Conservation (phyloP, 805 yeast species). For the Babjeviella inositovora region DNA sequence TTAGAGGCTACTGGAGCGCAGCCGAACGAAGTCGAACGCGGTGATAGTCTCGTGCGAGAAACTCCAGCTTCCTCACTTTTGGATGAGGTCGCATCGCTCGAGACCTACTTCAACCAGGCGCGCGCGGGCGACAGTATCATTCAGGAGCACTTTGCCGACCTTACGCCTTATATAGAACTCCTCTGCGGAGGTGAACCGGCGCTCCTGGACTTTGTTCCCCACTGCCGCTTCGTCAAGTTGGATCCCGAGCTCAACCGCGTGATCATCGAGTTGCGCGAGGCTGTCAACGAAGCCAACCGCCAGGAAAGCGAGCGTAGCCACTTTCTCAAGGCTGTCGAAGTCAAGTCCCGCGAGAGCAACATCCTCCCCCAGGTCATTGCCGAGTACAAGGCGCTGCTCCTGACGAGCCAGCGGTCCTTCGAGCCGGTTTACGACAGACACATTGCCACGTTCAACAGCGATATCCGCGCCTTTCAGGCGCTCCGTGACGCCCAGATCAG, state of each 20-base stretch:
- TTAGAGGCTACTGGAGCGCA: too few relatives aligned
- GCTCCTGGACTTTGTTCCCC: constrained; percentile 19
- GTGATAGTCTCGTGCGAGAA: constrained; percentile 34
- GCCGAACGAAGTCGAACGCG: constrained; percentile 35
- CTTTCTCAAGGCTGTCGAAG: constrained; percentile 22
- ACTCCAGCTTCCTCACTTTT: constrained; percentile 25
- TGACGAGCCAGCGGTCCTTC: too few relatives aligned
- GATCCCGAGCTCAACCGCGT: constrained; percentile 13
- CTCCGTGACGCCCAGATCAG: constrained; percentile 12
- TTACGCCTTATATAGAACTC: constrained; percentile 26
- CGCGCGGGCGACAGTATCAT: constrained; percentile 43
- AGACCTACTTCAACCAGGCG: constrained; percentile 38
- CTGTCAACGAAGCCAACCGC: constrained; percentile 10
- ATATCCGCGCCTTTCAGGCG: constrained; percentile 11
- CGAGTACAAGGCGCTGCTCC: constrained; percentile 23
- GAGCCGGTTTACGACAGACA: constrained; percentile 15
- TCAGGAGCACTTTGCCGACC: constrained; percentile 22
- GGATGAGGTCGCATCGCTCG: constrained; percentile 24
- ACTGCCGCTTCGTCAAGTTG: constrained; percentile 14
- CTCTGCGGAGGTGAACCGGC: constrained; percentile 21
- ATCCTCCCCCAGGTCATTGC: constrained; percentile 36
- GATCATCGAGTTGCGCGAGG: constrained; percentile 17
- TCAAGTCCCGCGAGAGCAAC: constrained; percentile 26
- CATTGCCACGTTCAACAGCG: constrained; percentile 10
- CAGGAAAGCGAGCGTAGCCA: constrained; percentile 18